phyloP scores from a whole-genome alignment of 2,329 filamentous ascomycete species.

The Zelopaecilomyces penicillatus region DNA sequence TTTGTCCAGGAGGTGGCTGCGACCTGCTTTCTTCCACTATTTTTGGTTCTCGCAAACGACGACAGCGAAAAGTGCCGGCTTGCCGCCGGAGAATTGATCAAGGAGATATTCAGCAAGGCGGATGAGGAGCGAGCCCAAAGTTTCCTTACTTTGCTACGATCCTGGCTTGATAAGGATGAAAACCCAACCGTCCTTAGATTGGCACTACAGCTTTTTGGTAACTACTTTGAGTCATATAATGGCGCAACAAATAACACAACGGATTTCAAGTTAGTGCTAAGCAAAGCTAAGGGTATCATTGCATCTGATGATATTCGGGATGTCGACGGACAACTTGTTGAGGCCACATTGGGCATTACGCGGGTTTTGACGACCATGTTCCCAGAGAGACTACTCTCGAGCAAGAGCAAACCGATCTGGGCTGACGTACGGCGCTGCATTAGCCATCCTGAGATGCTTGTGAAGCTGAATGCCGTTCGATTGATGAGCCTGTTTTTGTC shows the following conservation, averaged over 20 bases:
- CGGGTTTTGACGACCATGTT: constrained; percentile 59
- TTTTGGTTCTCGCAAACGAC: constrained; percentile 82
- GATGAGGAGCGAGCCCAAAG: constrained; percentile 63
- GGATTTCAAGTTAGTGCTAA: constrained; percentile 57
- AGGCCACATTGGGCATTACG: constrained; percentile 63
- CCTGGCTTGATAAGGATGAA: constrained; percentile 68
- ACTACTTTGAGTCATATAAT: constrained; percentile 69
- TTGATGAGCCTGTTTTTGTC: constrained; percentile 71
- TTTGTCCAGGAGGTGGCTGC: constrained; percentile 74
- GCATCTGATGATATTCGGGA: constrained; percentile 44
- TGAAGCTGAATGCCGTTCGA: constrained; percentile 69
- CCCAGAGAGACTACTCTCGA: constrained; percentile 54
- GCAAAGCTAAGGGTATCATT: constrained; percentile 45
- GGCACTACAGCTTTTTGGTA: constrained; percentile 70
- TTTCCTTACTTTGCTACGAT: constrained; percentile 62
- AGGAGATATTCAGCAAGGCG: constrained; percentile 70
- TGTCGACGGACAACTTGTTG: constrained; percentile 62
- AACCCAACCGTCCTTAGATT: constrained; percentile 64
- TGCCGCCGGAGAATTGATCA: constrained; percentile 71
- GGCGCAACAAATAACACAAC: constrained; percentile 52
- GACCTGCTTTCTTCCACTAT: constrained; percentile 76
- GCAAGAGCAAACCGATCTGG: constrained; percentile 61
- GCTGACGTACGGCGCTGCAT: constrained; percentile 57
- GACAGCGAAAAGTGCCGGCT: constrained; percentile 78
- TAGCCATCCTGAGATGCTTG: constrained; percentile 60